Evolutionary conservation across 352 stramenopile genomes (phyloP).

Genomic region (Elongisporangium anandrum): DNA sequence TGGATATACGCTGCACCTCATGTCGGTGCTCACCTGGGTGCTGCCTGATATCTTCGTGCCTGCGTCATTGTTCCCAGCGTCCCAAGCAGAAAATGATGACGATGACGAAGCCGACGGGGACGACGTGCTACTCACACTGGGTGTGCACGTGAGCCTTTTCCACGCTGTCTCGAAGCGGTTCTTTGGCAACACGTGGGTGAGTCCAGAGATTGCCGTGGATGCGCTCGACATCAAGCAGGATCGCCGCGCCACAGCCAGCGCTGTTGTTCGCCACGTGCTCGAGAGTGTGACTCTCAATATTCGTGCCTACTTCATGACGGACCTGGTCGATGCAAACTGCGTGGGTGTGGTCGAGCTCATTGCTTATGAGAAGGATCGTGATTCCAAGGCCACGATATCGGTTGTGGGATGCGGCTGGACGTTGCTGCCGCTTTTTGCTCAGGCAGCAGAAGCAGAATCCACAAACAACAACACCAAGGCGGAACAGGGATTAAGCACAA

Average conservation of each 20-base stretch:
- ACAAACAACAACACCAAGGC: constrained; percentile 9
- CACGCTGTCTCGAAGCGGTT: constrained; percentile 82
- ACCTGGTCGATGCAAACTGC: constrained; percentile 87
- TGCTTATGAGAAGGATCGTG: constrained; percentile 78
- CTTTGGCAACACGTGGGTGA: constrained; percentile 92
- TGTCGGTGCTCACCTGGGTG: constrained; percentile 65
- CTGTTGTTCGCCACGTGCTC: constrained; percentile 39
- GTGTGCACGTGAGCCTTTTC: constrained; percentile 88
- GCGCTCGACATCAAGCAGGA: constrained; percentile 42
- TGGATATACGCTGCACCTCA: constrained; percentile 60
- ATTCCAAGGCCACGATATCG: constrained; percentile 63
- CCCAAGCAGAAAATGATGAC: constrained; percentile 13
- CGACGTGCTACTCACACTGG: constrained; percentile 53
- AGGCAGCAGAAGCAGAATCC: too few species aligned
- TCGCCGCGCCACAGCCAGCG: constrained; percentile 37
- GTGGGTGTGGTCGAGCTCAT: constrained; percentile 93
- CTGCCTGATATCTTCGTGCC: constrained; percentile 48
- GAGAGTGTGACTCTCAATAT: constrained; percentile 56
- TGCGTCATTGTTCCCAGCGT: constrained; percentile 17
- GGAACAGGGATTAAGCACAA: constrained; percentile 3
- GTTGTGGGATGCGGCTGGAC: constrained; percentile 91
- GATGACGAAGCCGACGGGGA: constrained; percentile 38
- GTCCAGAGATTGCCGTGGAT: constrained; percentile 53
- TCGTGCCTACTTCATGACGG: constrained; percentile 79
- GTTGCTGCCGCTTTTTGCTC: constrained; percentile 85